These are phyloP conservation scores for Epichloe gansuensis DNA, from an alignment of 2,329 filamentous ascomycete genomes.

Conservation along the genomic window DNA sequence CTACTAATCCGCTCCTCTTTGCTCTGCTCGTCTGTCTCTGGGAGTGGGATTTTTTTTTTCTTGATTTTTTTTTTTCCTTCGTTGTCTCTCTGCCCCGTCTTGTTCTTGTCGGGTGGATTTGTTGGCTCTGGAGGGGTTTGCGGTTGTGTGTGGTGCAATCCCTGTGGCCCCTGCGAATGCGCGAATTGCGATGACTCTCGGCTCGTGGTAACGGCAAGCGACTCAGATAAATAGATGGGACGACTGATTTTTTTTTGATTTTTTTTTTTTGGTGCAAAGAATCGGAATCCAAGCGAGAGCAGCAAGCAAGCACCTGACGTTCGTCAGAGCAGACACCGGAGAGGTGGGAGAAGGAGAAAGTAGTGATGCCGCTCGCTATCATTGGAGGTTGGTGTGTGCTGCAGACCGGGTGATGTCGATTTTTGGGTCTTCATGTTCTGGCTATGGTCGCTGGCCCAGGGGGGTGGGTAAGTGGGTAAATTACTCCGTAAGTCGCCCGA, in stretches of 20 bases:
- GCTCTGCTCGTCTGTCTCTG: background rate
- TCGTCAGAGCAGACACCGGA: background rate
- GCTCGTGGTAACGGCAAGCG: background rate
- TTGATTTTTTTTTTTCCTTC: background rate
- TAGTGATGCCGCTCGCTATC: background rate
- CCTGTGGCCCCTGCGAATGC: background rate
- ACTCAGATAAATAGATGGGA: background rate
- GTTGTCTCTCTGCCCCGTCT: background rate
- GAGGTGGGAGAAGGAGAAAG: background rate
- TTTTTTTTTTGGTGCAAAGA: background rate
- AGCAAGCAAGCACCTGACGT: background rate
- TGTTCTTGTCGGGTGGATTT: background rate
- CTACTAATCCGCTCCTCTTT: background rate
- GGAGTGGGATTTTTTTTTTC: background rate
- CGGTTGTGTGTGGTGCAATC: background rate
- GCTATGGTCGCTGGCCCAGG: background rate
- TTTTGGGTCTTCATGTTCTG: background rate
- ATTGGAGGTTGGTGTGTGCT: background rate
- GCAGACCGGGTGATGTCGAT: background rate
- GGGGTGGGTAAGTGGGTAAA: too few species aligned
- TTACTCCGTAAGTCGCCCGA: too few species aligned
- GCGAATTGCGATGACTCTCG: background rate
- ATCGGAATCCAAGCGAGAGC: background rate
- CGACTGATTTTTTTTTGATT: background rate
- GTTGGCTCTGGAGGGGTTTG: background rate